Conservation (phyloP, 2,329 filamentous ascomycete species). For the Pseudogymnoascus sp. region DNA sequence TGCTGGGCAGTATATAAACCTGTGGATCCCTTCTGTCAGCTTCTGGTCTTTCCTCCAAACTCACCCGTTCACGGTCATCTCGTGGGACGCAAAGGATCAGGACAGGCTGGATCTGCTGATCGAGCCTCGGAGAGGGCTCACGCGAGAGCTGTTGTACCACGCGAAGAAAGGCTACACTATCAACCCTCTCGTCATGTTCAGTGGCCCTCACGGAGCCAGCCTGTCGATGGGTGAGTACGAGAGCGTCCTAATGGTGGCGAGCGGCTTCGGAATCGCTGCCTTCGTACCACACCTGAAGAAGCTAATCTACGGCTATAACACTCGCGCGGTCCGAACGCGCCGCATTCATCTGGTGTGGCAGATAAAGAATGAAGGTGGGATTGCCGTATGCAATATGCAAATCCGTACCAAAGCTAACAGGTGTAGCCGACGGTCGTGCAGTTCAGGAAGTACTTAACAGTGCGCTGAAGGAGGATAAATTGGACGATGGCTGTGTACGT, state of each 20-base stretch:
- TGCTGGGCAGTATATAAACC: slow-evolving; percentile 18
- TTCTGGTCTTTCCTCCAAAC: neutral
- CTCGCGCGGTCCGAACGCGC: slow-evolving; percentile 22
- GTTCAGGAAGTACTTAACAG: slow-evolving; percentile 10
- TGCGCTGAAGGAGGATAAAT: neutral
- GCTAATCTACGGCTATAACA: slow-evolving; percentile 31
- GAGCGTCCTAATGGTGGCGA: slow-evolving; percentile 30
- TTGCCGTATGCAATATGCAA: neutral
- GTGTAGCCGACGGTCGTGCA: slow-evolving; percentile 10
- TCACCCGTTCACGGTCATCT: slow-evolving; percentile 14
- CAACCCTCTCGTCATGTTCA: slow-evolving; percentile 23
- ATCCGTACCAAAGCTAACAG: slow-evolving; percentile 1
- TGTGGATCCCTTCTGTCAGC: neutral
- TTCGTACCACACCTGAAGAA: slow-evolving; percentile 31
- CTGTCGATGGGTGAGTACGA: slow-evolving; percentile 25
- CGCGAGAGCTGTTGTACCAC: slow-evolving; percentile 22
- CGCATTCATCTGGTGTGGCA: slow-evolving; percentile 31
- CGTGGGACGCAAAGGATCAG: slow-evolving; percentile 19
- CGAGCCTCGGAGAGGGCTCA: slow-evolving; percentile 25
- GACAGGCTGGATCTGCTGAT: slow-evolving; percentile 28
- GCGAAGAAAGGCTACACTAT: slow-evolving; percentile 13
- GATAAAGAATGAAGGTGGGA: slow-evolving; percentile 18
- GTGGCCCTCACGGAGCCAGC: slow-evolving; percentile 28
- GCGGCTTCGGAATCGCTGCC: slow-evolving; percentile 30
- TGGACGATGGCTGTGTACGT: neutral